Conservation (phyloP, 805 yeast genomes). For the Kuraishia cidri region DNA sequence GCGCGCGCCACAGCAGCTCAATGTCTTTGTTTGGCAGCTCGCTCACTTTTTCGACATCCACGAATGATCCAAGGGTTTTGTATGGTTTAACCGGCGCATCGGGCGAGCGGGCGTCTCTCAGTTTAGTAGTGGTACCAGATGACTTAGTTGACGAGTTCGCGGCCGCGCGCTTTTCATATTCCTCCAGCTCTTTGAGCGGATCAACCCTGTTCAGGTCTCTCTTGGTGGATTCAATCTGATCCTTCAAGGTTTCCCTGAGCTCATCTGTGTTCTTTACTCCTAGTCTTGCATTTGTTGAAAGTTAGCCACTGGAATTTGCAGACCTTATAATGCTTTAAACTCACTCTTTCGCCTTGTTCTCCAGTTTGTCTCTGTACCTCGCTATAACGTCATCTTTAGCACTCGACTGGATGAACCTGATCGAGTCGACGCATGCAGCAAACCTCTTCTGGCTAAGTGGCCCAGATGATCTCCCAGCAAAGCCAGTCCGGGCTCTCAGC, state of each 20-base stretch:
- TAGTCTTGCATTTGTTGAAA: constrained; percentile 9
- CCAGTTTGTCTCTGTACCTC: constrained; percentile 31
- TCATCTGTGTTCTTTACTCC: constrained; percentile 47
- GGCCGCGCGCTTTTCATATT: constrained; percentile 25
- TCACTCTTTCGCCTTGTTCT: constrained; percentile 22
- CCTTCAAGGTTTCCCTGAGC: constrained; percentile 52
- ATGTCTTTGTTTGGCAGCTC: constrained; percentile 53
- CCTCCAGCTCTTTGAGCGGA: constrained; percentile 62
- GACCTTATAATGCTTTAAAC: constrained; percentile 1
- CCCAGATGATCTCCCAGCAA: too few species aligned
- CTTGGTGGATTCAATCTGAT: constrained; percentile 46
- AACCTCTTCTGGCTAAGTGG: too few species aligned
- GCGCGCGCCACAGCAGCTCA: constrained; percentile 82
- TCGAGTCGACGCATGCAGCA: constrained; percentile 14
- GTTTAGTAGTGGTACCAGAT: constrained; percentile 21
- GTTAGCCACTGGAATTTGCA: not conserved
- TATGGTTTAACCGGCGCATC: constrained; percentile 30
- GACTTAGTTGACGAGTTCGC: constrained; percentile 20
- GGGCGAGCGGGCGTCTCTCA: constrained; percentile 23
- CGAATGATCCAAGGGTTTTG: constrained; percentile 62
- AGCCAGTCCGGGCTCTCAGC: too few species aligned
- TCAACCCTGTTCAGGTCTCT: constrained; percentile 53
- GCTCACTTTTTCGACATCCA: constrained; percentile 59
- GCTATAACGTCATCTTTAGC: constrained; percentile 21
- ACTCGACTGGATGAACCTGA: constrained; percentile 11